Conservation (phyloP, 31 red algal species). For the Odonthalia washingtoniensis region DNA sequence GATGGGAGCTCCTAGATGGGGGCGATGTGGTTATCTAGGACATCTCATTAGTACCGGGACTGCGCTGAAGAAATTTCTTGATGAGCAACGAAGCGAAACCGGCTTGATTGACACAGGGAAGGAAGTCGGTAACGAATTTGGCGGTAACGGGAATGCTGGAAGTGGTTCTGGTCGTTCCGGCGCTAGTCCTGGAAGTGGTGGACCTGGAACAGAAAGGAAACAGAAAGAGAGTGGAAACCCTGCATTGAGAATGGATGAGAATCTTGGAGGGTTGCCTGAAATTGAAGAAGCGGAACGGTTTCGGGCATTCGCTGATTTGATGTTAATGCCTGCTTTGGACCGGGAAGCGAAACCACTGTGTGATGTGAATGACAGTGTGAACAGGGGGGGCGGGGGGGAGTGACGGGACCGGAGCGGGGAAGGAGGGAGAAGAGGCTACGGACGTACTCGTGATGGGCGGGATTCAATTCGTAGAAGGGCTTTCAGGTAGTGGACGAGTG, state of each 20-base stretch:
- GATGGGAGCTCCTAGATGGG: constrained; percentile 22
- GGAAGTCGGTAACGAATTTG: too few relatives aligned
- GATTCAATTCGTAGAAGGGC: constrained; percentile 40
- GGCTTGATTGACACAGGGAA: too few relatives aligned
- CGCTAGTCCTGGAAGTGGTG: too few relatives aligned
- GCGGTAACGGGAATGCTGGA: too few relatives aligned
- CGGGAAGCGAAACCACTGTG: constrained; percentile 31
- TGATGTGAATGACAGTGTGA: constrained; percentile 1
- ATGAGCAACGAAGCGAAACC: constrained; percentile 28
- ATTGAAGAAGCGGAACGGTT: constrained; percentile 15
- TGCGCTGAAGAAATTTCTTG: constrained; percentile 39
- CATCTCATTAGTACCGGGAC: constrained; percentile 79
- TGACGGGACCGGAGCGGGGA: not conserved
- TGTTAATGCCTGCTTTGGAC: constrained; percentile 17
- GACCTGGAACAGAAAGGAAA: too few relatives aligned
- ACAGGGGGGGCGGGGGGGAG: too few relatives aligned
- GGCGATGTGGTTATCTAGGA: constrained; percentile 75
- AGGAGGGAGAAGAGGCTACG: constrained; percentile 65
- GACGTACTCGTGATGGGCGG: constrained; percentile 64
- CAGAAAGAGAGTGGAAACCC: too few relatives aligned
- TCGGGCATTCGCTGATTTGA: constrained; percentile 34
- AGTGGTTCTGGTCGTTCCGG: too few relatives aligned
- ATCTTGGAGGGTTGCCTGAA: not conserved
- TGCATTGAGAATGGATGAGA: too few relatives aligned
- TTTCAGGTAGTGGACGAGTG: constrained; percentile 26